Evolutionary conservation across 495 filamentous ascomycete species (phyloP).

Genomic region (Penicillium simplicissimum): DNA sequence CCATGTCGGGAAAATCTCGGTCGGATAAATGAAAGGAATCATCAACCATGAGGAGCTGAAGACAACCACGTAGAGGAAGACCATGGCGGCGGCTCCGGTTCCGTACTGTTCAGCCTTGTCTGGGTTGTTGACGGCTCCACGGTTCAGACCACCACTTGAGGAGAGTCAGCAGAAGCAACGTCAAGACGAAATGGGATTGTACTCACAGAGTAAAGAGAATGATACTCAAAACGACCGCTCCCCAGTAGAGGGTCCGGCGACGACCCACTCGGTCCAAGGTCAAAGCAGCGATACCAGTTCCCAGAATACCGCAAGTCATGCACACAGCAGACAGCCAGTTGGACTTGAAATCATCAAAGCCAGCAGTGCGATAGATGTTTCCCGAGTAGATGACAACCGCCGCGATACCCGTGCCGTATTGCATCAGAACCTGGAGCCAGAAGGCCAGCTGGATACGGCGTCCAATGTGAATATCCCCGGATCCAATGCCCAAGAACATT

Average conservation of each 20-base stretch:
- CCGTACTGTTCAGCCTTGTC: constrained; percentile 40
- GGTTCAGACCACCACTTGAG: constrained; percentile 37
- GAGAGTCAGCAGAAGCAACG: constrained; percentile 17
- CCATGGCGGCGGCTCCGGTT: constrained; percentile 50
- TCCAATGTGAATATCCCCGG: constrained; percentile 30
- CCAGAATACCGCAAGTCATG: constrained; percentile 54
- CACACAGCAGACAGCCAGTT: constrained; percentile 54
- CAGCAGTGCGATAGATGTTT: constrained; percentile 18
- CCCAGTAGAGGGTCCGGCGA: constrained; percentile 61
- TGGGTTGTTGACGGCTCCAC: constrained; percentile 33
- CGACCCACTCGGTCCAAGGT: constrained; percentile 60
- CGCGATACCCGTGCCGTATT: constrained; percentile 34
- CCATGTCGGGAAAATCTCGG: constrained; percentile 64
- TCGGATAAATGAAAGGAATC: constrained; percentile 62
- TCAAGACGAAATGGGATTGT: constrained; percentile 6
- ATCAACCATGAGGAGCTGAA: constrained; percentile 54
- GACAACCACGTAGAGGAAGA: constrained; percentile 55
- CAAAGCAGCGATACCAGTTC: constrained; percentile 54
- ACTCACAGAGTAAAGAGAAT: constrained; percentile 18
- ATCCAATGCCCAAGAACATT: constrained; percentile 32
- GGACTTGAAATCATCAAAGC: constrained; percentile 19
- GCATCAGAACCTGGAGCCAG: constrained; percentile 35
- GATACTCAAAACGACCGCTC: constrained; percentile 35
- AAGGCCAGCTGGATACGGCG: constrained; percentile 35
- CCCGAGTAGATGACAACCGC: constrained; percentile 27